Evolutionary conservation across 306 rosid genomes (phyloP).

Genomic region (Adenanthera pavonina): DNA sequence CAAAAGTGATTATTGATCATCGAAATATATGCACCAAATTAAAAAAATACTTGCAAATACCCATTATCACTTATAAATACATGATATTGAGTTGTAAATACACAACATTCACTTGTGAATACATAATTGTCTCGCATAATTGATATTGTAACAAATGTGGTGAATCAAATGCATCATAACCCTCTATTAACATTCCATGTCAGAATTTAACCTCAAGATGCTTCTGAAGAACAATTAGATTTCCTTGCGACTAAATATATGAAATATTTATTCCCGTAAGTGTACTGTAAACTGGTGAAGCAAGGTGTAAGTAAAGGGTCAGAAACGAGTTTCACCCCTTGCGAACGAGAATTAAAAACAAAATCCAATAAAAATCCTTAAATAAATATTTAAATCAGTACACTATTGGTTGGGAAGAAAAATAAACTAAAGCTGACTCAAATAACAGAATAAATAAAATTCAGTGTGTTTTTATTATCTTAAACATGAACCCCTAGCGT

Average conservation of each 20-base stretch:
- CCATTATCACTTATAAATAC: too few species aligned
- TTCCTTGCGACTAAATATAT: background rate
- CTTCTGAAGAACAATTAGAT: background rate
- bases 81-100: too few species aligned
- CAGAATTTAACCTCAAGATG: background rate
- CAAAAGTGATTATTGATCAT: too few species aligned
- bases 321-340: background rate
- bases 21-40: too few species aligned
- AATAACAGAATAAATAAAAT: slow-evolving; percentile 17
- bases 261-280: background rate
- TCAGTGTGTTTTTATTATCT: slow-evolving; percentile 11
- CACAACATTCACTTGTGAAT: too few species aligned
- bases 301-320: background rate
- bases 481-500: slow-evolving; percentile 5
- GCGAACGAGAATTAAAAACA: slow-evolving; percentile 22
- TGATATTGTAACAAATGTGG: too few species aligned
- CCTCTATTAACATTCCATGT: background rate
- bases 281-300: background rate
- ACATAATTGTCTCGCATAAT: too few species aligned
- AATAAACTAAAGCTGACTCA: slow-evolving; percentile 19
- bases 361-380: slow-evolving; percentile 22
- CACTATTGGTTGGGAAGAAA: slow-evolving; percentile 26
- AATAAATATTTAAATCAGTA: slow-evolving; percentile 20
- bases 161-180: too few species aligned
- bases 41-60: too few species aligned